Percentiles rank a stretch among this genome's conserved stretches.
phyloP scores from a whole-genome alignment of 441 rosid genomes.

The Arabidopsis hybrid region DNA sequence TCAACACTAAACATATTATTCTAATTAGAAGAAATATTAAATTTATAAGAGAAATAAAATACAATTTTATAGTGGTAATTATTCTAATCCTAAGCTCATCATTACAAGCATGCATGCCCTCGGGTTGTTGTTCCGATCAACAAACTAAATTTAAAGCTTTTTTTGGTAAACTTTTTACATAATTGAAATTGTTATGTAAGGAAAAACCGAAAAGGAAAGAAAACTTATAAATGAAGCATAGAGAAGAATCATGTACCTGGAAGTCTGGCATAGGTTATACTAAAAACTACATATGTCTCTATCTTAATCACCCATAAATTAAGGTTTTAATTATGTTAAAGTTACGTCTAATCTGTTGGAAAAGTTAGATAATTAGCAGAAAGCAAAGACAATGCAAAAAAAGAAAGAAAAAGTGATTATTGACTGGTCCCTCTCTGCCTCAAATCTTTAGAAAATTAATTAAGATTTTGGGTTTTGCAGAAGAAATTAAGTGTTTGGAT shows the following conservation, averaged over 20 bases:
- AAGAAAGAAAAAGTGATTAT: slow-evolving; percentile 16
- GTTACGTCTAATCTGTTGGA: slow-evolving; percentile 16
- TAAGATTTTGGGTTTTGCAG: slow-evolving; percentile 11
- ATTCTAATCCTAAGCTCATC: neutral
- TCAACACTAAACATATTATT: neutral
- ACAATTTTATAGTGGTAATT: neutral
- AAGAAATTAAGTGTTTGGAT: slow-evolving; percentile 12
- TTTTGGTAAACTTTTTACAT: neutral
- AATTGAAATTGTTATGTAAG: neutral
- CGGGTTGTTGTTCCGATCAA: neutral
- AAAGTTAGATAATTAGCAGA: slow-evolving; percentile 31
- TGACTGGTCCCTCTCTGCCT: slow-evolving; percentile 27
- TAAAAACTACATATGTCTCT: slow-evolving; percentile 8
- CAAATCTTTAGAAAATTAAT: slow-evolving; percentile 13
- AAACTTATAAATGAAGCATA: slow-evolving; percentile 3
- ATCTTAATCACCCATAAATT: slow-evolving; percentile 27
- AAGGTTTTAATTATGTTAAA: slow-evolving; percentile 16
- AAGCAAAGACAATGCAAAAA: slow-evolving; percentile 15
- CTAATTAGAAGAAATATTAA: neutral
- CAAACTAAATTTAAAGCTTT: neutral
- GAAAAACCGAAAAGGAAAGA: neutral
- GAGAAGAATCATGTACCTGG: slow-evolving; percentile 11
- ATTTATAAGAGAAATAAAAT: neutral
- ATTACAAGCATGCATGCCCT: neutral
- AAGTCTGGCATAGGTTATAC: neutral